These are phyloP conservation scores for Torulaspora franciscae DNA, from an alignment of 805 yeast genomes.

Conservation along the genomic window DNA sequence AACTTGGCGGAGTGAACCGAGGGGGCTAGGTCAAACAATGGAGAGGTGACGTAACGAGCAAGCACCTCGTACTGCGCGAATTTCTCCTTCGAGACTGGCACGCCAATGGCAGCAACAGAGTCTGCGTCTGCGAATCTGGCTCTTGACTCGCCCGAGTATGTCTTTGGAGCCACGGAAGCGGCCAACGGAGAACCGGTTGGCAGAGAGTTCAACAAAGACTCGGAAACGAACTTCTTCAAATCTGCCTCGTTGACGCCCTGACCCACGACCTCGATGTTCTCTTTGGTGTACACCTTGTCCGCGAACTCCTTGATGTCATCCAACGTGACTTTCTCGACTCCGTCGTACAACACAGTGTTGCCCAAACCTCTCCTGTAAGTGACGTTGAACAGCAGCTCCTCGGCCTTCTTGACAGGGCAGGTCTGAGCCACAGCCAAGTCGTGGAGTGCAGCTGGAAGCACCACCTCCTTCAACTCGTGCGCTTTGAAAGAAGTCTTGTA, in stretches of 20 bases:
- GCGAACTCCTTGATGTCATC: conserved; percentile 69
- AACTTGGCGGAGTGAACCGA: conserved; percentile 50
- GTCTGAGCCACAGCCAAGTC: conserved; percentile 53
- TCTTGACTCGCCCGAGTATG: conserved; percentile 66
- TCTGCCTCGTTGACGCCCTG: conserved; percentile 71
- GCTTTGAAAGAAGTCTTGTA: conserved; percentile 69
- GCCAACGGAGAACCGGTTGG: conserved; percentile 55
- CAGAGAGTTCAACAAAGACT: conserved; percentile 55
- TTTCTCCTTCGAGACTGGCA: conserved; percentile 63
- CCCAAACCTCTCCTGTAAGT: conserved; percentile 89
- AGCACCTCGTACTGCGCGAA: conserved; percentile 66
- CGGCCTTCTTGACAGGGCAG: conserved; percentile 54
- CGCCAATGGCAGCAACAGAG: conserved; percentile 73
- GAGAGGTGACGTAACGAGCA: conserved; percentile 57
- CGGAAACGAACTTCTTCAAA: conserved; percentile 59
- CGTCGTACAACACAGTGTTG: conserved; percentile 71
- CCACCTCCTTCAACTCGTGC: conserved; percentile 79
- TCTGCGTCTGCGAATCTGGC: conserved; percentile 54
- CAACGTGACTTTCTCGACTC: conserved; percentile 49
- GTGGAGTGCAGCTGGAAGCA: conserved; percentile 67
- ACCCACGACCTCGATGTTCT: conserved; percentile 67
- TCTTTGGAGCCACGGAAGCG: conserved; percentile 38
- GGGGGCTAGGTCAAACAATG: conserved; percentile 53
- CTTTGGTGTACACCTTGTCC: conserved; percentile 57
- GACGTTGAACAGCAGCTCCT: conserved; percentile 72